A percentile compares a stretch with the other conserved stretches of the same genome.
These are phyloP conservation scores for Cladosporium sp. DNA, from an alignment of 2,329 filamentous ascomycete genomes.

Conservation along the genomic window DNA sequence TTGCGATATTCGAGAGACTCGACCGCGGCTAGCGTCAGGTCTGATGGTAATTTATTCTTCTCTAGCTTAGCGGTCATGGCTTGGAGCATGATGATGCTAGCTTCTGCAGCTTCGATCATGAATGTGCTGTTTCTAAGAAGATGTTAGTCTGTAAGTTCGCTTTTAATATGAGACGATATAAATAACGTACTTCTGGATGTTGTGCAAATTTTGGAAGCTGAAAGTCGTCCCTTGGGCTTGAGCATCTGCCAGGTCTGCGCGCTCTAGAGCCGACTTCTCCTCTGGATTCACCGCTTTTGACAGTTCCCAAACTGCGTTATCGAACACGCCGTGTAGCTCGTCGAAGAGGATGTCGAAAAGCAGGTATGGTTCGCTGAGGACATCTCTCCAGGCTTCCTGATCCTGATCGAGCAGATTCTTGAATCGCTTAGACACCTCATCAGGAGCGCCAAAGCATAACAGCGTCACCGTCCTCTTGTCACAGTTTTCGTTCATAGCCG, in stretches of 20 bases:
- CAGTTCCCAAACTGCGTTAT: constrained; percentile 28
- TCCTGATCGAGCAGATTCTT: neutral
- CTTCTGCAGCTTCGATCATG: constrained; percentile 34
- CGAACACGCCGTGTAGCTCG: constrained; percentile 30
- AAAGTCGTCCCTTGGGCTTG: neutral
- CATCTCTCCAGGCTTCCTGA: constrained; percentile 12
- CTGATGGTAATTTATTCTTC: constrained; percentile 10
- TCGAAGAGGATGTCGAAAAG: constrained; percentile 31
- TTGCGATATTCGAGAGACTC: constrained; percentile 27
- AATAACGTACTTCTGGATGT: constrained; percentile 30
- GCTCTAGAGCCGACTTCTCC: constrained; percentile 24
- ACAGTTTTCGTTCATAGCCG: too few relatives aligned
- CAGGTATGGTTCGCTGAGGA: constrained; percentile 30
- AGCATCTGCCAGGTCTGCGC: constrained; percentile 9
- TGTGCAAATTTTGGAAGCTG: constrained; percentile 28
- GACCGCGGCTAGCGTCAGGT: constrained; percentile 8
- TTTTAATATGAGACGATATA: neutral
- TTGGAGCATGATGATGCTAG: constrained; percentile 27
- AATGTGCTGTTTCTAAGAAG: constrained; percentile 29
- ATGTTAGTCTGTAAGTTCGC: neutral
- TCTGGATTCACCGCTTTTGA: constrained; percentile 29
- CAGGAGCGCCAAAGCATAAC: constrained; percentile 1
- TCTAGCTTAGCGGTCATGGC: constrained; percentile 17
- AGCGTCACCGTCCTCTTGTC: neutral
- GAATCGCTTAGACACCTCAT: neutral